Evolutionary conservation across 306 rosid genomes (phyloP).

Genomic region (Echinosophora koreensis): DNA sequence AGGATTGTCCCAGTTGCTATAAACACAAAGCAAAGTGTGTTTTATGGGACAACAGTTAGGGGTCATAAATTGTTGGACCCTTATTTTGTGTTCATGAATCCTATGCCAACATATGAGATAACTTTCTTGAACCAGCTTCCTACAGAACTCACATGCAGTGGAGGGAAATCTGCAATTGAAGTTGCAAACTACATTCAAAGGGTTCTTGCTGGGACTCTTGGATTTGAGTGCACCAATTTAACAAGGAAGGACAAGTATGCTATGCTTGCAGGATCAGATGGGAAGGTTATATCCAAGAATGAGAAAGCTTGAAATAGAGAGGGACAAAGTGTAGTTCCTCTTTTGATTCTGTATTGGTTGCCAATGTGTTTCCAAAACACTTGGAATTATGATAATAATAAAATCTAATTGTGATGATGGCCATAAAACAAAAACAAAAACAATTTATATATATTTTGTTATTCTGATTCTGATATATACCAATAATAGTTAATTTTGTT

Average conservation of each 20-base stretch:
- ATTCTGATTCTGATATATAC: slow-evolving; percentile 42
- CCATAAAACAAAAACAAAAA: background rate
- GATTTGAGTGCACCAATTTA: slow-evolving; percentile 90
- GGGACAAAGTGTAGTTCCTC: slow-evolving; percentile 22
- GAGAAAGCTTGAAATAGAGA: slow-evolving; percentile 48
- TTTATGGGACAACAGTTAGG: slow-evolving; percentile 76
- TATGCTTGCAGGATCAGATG: slow-evolving; percentile 89
- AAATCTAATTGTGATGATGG: slow-evolving; percentile 44
- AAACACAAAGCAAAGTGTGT: slow-evolving; percentile 85
- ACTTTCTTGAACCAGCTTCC: slow-evolving; percentile 87
- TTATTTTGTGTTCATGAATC: slow-evolving; percentile 95
- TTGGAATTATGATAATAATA: slow-evolving; percentile 49
- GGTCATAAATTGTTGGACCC: slow-evolving; percentile 87
- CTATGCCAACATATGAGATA: slow-evolving; percentile 81
- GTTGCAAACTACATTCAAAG: slow-evolving; percentile 91
- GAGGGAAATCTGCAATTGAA: slow-evolving; percentile 82
- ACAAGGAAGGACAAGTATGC: slow-evolving; percentile 92
- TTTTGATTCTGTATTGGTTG: slow-evolving; percentile 29
- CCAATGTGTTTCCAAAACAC: slow-evolving; percentile 29
- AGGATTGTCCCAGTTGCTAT: slow-evolving; percentile 93
- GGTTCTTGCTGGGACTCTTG: slow-evolving; percentile 82
- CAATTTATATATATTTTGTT: slow-evolving; percentile 44
- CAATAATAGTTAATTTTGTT: slow-evolving; percentile 37
- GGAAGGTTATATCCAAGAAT: slow-evolving; percentile 65
- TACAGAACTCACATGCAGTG: slow-evolving; percentile 71